Conservation (phyloP, 2,329 filamentous ascomycete genomes). For the Ceratocystis albifundus region DNA sequence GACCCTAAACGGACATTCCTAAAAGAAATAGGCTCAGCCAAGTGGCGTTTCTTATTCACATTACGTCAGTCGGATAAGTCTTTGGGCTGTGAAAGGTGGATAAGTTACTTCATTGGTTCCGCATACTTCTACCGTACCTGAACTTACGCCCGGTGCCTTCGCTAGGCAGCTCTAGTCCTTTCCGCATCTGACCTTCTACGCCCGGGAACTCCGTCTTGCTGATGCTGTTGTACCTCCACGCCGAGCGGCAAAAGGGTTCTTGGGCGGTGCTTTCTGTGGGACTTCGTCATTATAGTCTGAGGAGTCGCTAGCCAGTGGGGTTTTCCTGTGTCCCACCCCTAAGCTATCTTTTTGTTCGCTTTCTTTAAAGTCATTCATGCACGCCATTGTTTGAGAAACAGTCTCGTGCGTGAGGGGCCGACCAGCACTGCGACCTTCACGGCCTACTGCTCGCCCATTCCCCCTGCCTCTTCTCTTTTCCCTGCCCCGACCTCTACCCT, state of each 20-base stretch:
- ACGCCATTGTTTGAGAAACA: neutral
- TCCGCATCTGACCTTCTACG: neutral
- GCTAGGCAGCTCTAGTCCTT: neutral
- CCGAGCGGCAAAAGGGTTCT: neutral
- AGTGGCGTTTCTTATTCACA: neutral
- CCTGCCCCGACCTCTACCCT: neutral
- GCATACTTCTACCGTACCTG: too few species aligned
- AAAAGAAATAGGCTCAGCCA: neutral
- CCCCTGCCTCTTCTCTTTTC: neutral
- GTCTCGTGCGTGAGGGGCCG: neutral
- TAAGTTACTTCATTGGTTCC: neutral
- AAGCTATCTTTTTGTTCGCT: neutral
- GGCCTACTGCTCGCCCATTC: neutral
- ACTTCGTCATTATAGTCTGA: conserved; percentile 1
- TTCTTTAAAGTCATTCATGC: too few species aligned
- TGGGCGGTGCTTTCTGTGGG: neutral
- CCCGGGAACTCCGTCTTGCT: neutral
- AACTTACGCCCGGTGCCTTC: neutral
- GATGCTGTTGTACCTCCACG: neutral
- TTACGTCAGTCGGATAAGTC: too few species aligned
- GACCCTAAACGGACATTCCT: conserved; percentile 9
- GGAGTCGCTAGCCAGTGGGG: neutral
- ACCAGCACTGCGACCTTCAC: neutral
- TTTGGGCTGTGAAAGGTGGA: neutral
- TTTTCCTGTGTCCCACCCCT: neutral